Evolutionary conservation across 257 asterid species (phyloP).

Genomic region (Solanum paucissectum): DNA sequence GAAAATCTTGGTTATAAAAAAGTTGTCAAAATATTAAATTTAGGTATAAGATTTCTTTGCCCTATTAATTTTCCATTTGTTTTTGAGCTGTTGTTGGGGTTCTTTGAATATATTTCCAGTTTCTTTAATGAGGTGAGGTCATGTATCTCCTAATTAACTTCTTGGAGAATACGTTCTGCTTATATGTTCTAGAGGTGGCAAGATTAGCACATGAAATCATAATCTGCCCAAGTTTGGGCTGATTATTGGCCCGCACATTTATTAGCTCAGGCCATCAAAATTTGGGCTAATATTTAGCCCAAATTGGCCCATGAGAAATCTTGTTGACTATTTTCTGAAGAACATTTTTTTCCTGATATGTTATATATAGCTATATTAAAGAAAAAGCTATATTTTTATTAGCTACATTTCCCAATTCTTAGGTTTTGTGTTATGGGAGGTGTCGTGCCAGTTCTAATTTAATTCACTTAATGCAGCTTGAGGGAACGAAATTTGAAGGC

Average conservation of each 20-base stretch:
- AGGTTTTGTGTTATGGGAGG: neutral
- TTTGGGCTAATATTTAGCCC: neutral
- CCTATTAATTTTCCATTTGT: neutral
- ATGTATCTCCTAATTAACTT: neutral
- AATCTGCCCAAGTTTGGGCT: neutral
- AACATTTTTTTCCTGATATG: neutral
- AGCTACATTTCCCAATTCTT: neutral
- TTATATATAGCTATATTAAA: neutral
- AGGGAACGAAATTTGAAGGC: slow-evolving; percentile 57
- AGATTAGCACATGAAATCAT: neutral
- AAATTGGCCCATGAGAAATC: neutral
- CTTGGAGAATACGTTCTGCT: neutral
- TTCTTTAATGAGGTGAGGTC: neutral
- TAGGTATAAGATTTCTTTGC: neutral
- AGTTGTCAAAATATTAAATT: neutral
- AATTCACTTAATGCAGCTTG: slow-evolving; percentile 25
- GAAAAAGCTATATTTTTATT: neutral
- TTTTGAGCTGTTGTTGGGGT: neutral
- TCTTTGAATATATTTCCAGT: neutral
- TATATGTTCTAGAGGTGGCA: neutral
- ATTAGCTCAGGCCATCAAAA: neutral
- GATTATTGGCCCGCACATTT: neutral
- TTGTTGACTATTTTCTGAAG: neutral
- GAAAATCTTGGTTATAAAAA: no score
- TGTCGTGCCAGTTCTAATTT: neutral